Conservation (phyloP, 2,329 filamentous ascomycete genomes). For the Sodiomyces alkalinus region DNA sequence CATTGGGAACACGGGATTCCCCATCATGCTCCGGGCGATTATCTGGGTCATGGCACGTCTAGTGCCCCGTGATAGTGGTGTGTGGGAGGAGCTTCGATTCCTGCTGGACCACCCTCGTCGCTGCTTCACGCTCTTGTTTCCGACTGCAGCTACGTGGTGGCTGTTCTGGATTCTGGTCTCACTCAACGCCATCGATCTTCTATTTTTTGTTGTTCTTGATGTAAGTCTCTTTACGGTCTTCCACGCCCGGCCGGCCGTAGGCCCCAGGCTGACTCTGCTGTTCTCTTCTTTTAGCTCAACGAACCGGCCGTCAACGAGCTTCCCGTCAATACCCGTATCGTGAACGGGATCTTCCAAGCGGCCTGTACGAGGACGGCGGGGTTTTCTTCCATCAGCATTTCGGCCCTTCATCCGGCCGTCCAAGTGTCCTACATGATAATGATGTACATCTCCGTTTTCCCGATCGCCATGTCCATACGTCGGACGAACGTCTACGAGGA, state of each 20-base stretch:
- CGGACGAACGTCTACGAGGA: slow-evolving; percentile 96
- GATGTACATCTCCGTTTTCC: slow-evolving; percentile 99
- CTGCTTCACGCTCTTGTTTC: slow-evolving; percentile 91
- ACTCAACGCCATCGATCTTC: slow-evolving; percentile 70
- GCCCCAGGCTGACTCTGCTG: slow-evolving; percentile 2
- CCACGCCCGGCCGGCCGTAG: neutral
- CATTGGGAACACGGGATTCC: slow-evolving; percentile 90
- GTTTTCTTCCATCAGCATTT: slow-evolving; percentile 67
- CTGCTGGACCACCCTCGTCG: slow-evolving; percentile 87
- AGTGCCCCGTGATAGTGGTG: slow-evolving; percentile 46
- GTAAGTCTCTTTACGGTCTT: slow-evolving; percentile 30
- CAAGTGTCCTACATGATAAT: slow-evolving; percentile 93
- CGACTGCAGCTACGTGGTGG: slow-evolving; percentile 87
- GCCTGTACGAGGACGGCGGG: slow-evolving; percentile 81
- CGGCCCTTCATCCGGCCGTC: slow-evolving; percentile 71
- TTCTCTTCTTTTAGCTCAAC: slow-evolving; percentile 41
- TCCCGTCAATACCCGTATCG: slow-evolving; percentile 57
- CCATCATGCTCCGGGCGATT: slow-evolving; percentile 81
- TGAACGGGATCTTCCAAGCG: slow-evolving; percentile 84
- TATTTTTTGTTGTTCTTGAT: slow-evolving; percentile 89
- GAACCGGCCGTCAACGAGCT: slow-evolving; percentile 52
- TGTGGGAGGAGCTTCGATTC: slow-evolving; percentile 86
- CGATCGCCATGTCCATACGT: slow-evolving; percentile 88
- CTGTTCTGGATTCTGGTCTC: slow-evolving; percentile 72
- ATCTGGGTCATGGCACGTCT: slow-evolving; percentile 70